phyloP scores from a whole-genome alignment of 2,329 filamentous ascomycete genomes.

The Trichoderma harzianum region DNA sequence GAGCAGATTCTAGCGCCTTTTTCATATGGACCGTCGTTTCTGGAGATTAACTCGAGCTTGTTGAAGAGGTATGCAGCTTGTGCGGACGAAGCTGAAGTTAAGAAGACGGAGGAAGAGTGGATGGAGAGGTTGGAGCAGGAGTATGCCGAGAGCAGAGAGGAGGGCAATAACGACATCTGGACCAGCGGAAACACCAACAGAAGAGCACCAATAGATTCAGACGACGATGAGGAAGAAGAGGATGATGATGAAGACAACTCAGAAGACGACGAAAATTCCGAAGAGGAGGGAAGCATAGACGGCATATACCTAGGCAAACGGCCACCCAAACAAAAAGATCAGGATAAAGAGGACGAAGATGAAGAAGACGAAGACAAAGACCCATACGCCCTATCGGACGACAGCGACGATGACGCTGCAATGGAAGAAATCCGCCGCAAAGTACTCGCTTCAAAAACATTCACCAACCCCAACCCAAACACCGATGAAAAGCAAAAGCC shows the following conservation, averaged over 20 bases:
- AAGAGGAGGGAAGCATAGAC: slow-evolving; percentile 47
- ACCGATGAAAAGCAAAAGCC: slow-evolving; percentile 54
- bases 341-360: slow-evolving; percentile 16
- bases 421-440: slow-evolving; percentile 91
- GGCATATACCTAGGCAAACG: slow-evolving; percentile 61
- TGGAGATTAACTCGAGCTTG: slow-evolving; percentile 83
- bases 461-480: slow-evolving; percentile 54
- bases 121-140: slow-evolving; percentile 85
- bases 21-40: slow-evolving; percentile 80
- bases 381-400: slow-evolving; percentile 73
- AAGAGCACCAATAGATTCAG: slow-evolving; percentile 50
- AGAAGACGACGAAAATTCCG: slow-evolving; percentile 41
- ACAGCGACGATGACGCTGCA: slow-evolving; percentile 73
- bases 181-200: slow-evolving; percentile 86
- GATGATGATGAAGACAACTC: slow-evolving; percentile 47
- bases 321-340: slow-evolving; percentile 29
- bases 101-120: slow-evolving; percentile 83
- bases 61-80: slow-evolving; percentile 84
- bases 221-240: slow-evolving; percentile 49
- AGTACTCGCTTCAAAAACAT: slow-evolving; percentile 88
- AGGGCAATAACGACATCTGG: slow-evolving; percentile 76
- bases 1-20: slow-evolving; percentile 79
- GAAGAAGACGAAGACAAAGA: slow-evolving; percentile 53
- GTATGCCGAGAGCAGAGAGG: slow-evolving; percentile 74
- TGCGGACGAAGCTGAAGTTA: slow-evolving; percentile 74